Evolutionary conservation across 352 stramenopile species (phyloP), one percentile per base, ranked within the genome.

Genomic region (Phytopythium ostracodes): DNA sequence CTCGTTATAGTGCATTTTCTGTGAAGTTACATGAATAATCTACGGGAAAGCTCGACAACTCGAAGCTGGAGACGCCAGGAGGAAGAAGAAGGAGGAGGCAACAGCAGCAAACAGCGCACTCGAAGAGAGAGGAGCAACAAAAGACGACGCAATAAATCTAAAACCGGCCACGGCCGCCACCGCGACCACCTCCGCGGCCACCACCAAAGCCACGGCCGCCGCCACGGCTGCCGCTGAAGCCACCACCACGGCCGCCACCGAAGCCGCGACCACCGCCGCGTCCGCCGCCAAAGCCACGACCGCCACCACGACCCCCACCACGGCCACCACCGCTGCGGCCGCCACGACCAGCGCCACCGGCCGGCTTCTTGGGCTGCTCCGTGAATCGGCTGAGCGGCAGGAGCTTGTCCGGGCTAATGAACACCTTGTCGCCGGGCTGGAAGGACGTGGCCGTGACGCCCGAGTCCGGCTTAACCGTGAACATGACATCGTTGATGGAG

Each of bases 331-430:
- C 62, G 50, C 75, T 59, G 58, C 73, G 63, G 56, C 73, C 68
- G 50, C 78, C 71, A n/a, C 75, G 66, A 46, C 74, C 69, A 53
- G 65, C 67, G 55, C 67, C 75, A 49, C 76, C 73, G 24, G 70
- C 62, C 49, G 84, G 68, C 68, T 83, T 91, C 64, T 84, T 88
- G 36, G 75, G 79, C 67, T 96, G 91, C 76, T 98, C 93, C 46
- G 96, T 99, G 78, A 99, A 99, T 56, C 97, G 81, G 50, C 82
- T 87, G 53, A 99, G 73, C 17, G 96, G 96, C 47, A 99, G 81
- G 44, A 99, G 79, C 71, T 99, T 99, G 70, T 99, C 94, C 2
- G 96, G 91, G 64, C 91, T 97, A 75, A 99, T 98, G 68, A 95
- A 99, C 29, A 99, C 84, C 70, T 98, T 96, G 88, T 99, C 97